Base-by-base conservation (phyloP, 2,329 filamentous ascomycete genomes). In the Talaromyces sp. region DNA sequence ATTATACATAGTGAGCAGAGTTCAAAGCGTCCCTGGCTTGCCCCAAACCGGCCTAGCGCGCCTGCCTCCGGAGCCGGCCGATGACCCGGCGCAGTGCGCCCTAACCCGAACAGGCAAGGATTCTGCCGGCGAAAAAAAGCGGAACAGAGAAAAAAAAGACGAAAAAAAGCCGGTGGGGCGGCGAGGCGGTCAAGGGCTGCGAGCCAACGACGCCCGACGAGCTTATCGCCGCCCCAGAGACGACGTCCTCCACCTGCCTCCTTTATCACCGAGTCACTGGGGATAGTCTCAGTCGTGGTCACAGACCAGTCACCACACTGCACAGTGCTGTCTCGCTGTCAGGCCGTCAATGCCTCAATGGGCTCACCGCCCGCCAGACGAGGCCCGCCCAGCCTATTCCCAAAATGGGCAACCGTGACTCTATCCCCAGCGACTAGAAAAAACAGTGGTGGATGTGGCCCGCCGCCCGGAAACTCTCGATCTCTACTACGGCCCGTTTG, bases 381-480 rank as follows among this genome's bases (percentile, higher is more conserved):
- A 35, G 11, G 32, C 32, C 10, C 31, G 31, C 31, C 31, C 9
- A 12, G 14, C 24, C 48, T 26, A 52, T 29, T 52, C 17, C 59
- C 59, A 52, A 55, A 61, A 61, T 29, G 27, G 56, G 59, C 59
- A 61, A 61, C 51, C 32, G 43, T 61, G 59, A 35, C 46, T 31
- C 59, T 58, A 61, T 61, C 59, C 59, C 55, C 57, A 29, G 24
- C 48, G 17, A 19, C 19, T 19, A 19, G 10, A 46, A 24, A n/a
- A n/a, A n/a, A n/a, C n/a, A n/a, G 14, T 21, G 21, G 43, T 46
- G 43, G 43, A 17, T n/a, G 35, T 46, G 43, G n/a, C 9, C 43
- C 19, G 43, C 43, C n/a, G 10, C 8, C n/a, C 43, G 43, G 43
- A 46, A 46, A 46, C 43, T 46, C 43, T 21, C 43, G 43, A 46